These are phyloP conservation scores for Neurospora sp. DNA, from an alignment of 2,329 filamentous ascomycete species.

Conservation along the genomic window DNA sequence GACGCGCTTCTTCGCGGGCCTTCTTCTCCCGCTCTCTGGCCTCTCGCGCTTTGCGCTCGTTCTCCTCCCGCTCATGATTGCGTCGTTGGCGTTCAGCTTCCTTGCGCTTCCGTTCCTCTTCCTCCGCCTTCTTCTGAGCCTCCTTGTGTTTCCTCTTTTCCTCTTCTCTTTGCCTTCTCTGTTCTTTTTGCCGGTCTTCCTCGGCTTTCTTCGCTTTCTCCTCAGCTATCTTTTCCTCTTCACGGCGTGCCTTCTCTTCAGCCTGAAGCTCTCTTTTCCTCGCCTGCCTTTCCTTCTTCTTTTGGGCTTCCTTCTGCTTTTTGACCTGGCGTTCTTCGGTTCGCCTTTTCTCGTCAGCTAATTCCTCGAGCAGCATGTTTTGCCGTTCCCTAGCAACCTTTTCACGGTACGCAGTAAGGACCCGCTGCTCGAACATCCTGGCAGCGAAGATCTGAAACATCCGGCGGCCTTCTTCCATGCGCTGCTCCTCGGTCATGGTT, in stretches of 20 bases:
- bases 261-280: constrained; percentile 80
- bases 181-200: constrained; percentile 62
- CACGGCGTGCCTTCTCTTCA: constrained; percentile 81
- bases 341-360: constrained; percentile 72
- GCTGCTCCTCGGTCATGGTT: constrained; percentile 93
- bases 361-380: constrained; percentile 78
- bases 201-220: constrained; percentile 72
- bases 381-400: constrained; percentile 93
- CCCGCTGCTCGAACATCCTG: constrained; percentile 97
- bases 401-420: constrained; percentile 93
- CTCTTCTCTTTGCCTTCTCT: constrained; percentile 38
- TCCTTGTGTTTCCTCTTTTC: constrained; percentile 89
- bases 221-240: constrained; percentile 82
- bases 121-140: constrained; percentile 77
- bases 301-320: constrained; percentile 87
- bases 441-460: constrained; percentile 99
- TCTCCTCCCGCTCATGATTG: constrained; percentile 74
- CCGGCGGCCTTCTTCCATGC: constrained; percentile 94
- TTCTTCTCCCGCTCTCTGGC: constrained; percentile 75
- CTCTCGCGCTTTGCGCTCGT: constrained; percentile 74
- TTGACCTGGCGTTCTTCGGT: constrained; percentile 78
- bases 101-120: constrained; percentile 76
- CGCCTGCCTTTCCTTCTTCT: constrained; percentile 87
- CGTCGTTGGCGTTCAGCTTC: constrained; percentile 76
- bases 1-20: constrained; percentile 70